Conservation (phyloP, 768 basidiomycete genomes). For the Podaxis mareebaensis region DNA sequence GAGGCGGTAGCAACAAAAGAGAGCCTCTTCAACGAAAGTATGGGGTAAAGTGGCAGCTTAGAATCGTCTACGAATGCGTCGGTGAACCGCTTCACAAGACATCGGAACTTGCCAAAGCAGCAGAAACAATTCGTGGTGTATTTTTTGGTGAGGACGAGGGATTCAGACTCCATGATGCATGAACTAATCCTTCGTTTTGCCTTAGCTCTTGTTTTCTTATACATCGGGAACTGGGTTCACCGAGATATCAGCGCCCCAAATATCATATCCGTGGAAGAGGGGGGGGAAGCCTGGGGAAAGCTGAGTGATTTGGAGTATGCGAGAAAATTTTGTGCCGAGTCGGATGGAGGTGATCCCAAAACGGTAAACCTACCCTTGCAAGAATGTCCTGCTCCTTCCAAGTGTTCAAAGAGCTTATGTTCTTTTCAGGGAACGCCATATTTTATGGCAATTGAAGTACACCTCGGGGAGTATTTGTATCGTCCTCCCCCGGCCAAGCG, state of each 20-base stretch:
- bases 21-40: background rate
- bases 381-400: too few species aligned
- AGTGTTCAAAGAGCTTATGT: background rate
- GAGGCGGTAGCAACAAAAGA: background rate
- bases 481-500: background rate
- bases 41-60: background rate
- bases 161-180: background rate
- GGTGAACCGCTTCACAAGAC: background rate
- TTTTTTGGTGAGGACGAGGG: background rate
- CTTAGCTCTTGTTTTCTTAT: conserved; percentile 2
- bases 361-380: background rate
- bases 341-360: background rate
- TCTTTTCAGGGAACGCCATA: background rate
- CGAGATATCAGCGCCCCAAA: conserved; percentile 10
- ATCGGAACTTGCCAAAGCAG: background rate
- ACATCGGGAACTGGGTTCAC: conserved; percentile 8
- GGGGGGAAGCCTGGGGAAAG: background rate
- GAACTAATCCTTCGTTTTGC: background rate
- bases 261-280: background rate
- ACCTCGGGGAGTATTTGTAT: background rate
- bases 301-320: conserved; percentile 14
- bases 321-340: background rate
- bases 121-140: background rate
- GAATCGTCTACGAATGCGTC: background rate
- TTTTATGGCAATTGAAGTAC: conserved; percentile 8